A percentile compares a stretch with the other conserved stretches of the same genome.
phyloP scores from a whole-genome alignment of 2,329 filamentous ascomycete species.

The Sporothrix curviconia region DNA sequence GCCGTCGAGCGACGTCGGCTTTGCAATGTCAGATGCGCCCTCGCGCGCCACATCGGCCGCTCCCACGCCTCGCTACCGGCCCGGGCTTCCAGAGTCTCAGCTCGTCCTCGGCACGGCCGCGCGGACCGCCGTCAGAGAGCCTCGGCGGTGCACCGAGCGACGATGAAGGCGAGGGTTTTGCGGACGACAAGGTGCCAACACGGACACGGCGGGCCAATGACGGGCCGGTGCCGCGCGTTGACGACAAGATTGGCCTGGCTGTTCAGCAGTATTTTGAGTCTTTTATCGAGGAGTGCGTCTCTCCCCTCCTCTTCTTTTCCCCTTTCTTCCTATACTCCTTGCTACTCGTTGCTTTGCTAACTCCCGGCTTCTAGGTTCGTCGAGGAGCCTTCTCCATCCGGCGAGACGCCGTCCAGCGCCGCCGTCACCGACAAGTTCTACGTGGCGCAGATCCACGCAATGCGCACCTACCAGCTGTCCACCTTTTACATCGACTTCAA shows the following conservation, averaged over 20 bases:
- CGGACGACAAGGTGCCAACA: conserved; percentile 56
- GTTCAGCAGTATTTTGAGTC: conserved; percentile 71
- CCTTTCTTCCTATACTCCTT: not conserved
- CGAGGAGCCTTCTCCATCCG: conserved; percentile 60
- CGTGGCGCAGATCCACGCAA: conserved; percentile 72
- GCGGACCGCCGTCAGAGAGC: conserved; percentile 58
- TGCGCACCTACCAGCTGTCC: conserved; percentile 68
- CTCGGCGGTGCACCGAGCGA: conserved; percentile 51
- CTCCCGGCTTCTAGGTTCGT: conserved; percentile 46
- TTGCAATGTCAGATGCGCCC: conserved; percentile 51
- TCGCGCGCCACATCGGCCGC: conserved; percentile 30
- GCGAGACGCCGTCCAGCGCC: conserved; percentile 60
- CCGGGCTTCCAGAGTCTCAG: conserved; percentile 34
- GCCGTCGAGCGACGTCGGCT: conserved; percentile 47
- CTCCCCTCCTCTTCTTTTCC: not conserved
- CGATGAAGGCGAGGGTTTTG: conserved; percentile 56
- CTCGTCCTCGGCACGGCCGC: conserved; percentile 47
- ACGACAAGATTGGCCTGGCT: conserved; percentile 68
- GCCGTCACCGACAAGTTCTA: conserved; percentile 72
- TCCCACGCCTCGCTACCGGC: conserved; percentile 39
- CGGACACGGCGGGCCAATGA: conserved; percentile 42
- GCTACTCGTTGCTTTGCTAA: too few relatives aligned
- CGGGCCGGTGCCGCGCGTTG: conserved; percentile 59
- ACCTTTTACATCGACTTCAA: conserved; percentile 84
- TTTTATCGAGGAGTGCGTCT: conserved; percentile 66